These are phyloP conservation scores for Eucalyptus erythrocorys DNA, from an alignment of 345 rosid genomes.

Conservation along the genomic window DNA sequence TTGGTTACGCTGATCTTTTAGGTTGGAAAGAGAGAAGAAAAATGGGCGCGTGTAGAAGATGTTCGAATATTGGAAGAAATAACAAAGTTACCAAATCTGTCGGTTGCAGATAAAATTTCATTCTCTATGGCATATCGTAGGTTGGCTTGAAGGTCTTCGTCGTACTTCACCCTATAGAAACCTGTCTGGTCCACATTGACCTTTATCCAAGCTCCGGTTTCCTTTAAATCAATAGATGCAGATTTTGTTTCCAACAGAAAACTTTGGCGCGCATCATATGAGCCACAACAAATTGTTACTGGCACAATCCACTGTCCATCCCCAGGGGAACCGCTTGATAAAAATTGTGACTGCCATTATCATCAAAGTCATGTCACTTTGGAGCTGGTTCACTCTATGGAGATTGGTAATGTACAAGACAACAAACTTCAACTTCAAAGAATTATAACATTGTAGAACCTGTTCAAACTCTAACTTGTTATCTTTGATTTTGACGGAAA, in stretches of 20 bases:
- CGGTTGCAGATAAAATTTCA: slow-evolving; percentile 43
- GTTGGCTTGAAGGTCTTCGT: slow-evolving; percentile 64
- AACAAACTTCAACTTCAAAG: background rate
- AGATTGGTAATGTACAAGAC: background rate
- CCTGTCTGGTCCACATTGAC: slow-evolving; percentile 81
- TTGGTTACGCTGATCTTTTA: background rate
- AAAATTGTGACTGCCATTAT: slow-evolving; percentile 63
- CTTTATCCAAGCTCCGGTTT: slow-evolving; percentile 50
- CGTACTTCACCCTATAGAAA: slow-evolving; percentile 91
- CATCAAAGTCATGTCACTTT: background rate
- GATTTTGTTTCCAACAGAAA: slow-evolving; percentile 65
- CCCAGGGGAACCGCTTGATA: slow-evolving; percentile 70
- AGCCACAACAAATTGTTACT: slow-evolving; percentile 65
- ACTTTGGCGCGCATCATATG: slow-evolving; percentile 56
- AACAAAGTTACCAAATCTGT: slow-evolving; percentile 62
- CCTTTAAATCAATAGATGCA: slow-evolving; percentile 24
- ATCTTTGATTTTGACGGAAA: slow-evolving; percentile 58
- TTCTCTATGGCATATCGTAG: slow-evolving; percentile 68
- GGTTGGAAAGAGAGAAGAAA: background rate
- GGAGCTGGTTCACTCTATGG: background rate
- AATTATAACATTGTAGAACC: slow-evolving; percentile 21
- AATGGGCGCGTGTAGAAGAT: background rate
- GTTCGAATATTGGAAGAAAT: background rate
- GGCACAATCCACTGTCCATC: slow-evolving; percentile 99
- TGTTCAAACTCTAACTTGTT: slow-evolving; percentile 81